Evolutionary conservation across 352 stramenopile genomes (phyloP), one percentile per base, ranked within the genome.

Genomic region (Phytophthora pluvialis): DNA sequence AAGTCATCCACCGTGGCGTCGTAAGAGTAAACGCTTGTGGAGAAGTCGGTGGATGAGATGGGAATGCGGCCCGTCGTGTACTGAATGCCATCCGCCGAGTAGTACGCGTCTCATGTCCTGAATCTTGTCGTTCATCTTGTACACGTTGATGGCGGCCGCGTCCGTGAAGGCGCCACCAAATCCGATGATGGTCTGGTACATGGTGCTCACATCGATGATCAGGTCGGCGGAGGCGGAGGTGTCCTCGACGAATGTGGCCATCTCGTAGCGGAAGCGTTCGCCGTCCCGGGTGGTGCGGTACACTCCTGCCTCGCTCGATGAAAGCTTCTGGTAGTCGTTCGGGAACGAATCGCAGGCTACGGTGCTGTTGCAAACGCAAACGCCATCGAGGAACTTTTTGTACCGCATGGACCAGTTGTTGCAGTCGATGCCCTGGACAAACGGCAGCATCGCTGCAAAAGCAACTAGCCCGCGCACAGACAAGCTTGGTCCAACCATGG

Each of bases 141-240:
- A 77, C 33, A 96, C 70, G 61, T 94, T 90, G 60, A 89, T 86
- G 25, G 83, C 72, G 16, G 81, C 77, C 1, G 84, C 67, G 32
- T 96, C 89, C 9, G 89, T 96, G 77, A 96, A 96, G 1, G 88
- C 84, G 11, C 83, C 88, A 36, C 88, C 88, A 42, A 96, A 96
- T 3, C 84, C 88, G 10, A 91, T 65, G 33, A 96, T 90, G 26
- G 79, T 63, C 60, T 95, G 77, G 53, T 81, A 83, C 40, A 35
- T 82, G 36, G 67, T 75, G 8, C 16, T 62, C 33, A 53, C 53
- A 54, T 81, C 63, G 29, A 83, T 70, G n/a, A 57, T 64, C 16
- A 89, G 38, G 48, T 82, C 73, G 10, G 65, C 59, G 0, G 64
- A 60, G 31, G 51, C 31, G 12, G 57, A 47, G 13, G 18, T 52